phyloP scores from a whole-genome alignment of 1,139 yeast genomes.

The Suhomyces maxii region DNA sequence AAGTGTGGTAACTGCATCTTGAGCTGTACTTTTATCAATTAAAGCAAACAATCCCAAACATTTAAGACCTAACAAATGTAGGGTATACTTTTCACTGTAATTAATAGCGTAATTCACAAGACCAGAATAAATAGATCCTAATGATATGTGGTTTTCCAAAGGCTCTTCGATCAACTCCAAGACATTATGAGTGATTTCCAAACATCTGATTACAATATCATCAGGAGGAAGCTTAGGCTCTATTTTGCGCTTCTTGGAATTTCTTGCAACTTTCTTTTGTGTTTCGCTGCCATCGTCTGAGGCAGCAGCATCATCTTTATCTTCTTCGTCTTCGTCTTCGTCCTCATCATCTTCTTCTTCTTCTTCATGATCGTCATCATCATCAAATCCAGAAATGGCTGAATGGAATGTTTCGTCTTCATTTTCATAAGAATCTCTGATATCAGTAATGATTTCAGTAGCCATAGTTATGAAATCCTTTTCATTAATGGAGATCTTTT shows the following conservation, averaged over 20 bases:
- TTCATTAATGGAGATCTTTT: conserved; percentile 73
- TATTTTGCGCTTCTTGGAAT: conserved; percentile 29
- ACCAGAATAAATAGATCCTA: conserved; percentile 72
- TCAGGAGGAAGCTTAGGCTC: conserved; percentile 45
- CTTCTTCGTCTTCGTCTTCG: conserved; percentile 21
- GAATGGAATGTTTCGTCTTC: conserved; percentile 54
- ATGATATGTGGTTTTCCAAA: conserved; percentile 61
- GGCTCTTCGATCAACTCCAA: conserved; percentile 68
- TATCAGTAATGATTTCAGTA: conserved; percentile 83
- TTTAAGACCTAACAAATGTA: conserved; percentile 65
- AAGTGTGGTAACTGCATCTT: conserved; percentile 18
- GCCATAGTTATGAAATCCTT: conserved; percentile 82
- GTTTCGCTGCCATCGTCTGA: conserved; percentile 11
- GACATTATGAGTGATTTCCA: conserved; percentile 69
- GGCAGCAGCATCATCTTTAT: conserved; percentile 11
- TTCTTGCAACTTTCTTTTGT: conserved; percentile 20
- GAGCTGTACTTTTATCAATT: conserved; percentile 46
- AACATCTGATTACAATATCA: conserved; percentile 61
- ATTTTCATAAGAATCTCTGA: conserved; percentile 65
- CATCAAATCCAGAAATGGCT: conserved; percentile 48
- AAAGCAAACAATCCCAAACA: conserved; percentile 82
- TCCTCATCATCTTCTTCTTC: conserved; percentile 28
- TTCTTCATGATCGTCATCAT: conserved; percentile 33
- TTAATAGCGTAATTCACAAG: conserved; percentile 83
- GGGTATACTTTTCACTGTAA: conserved; percentile 55